Base-by-base conservation (phyloP, 345 rosid species). In the Hypericum androsaemum region DNA sequence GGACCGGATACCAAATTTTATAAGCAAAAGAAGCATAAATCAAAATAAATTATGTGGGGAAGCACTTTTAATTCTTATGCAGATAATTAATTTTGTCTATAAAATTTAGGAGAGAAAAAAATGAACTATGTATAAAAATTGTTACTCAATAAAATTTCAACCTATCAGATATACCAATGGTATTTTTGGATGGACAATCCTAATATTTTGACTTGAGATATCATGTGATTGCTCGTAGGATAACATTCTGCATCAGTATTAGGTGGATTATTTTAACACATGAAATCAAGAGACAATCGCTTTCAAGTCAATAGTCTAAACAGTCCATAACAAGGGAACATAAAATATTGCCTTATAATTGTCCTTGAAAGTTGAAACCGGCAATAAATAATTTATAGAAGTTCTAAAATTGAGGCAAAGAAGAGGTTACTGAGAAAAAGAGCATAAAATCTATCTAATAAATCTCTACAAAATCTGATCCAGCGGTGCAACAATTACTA, bases 401-500 rank as follows among this genome's bases (percentile, higher is more conserved):
- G 47, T 60, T 63, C 37, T 22, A 22, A 58, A 54, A 56, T 48
- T 36, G 55, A 57, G 37, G 63, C 49, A 43, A 52, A 58, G 41
- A 44, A 42, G 70, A 48, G 41, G 58, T 49, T 6, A 58, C 45
- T 46, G 53, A 32, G 54, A 62, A 22, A 56, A 59, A 40, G 60
- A 67, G 79, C 75, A 82, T 70, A 78, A 80, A 80, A 83, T 84
- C 84, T 82, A 65, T 71, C 60, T 51, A 73, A 15, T 72, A 80
- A 85, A 82, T 85, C 89, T 76, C 71, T 46, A 68, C 72, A 74
- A 67, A 84, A 84, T 92, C 89, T 69, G 82, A 79, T 82, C 85
- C 98, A 87, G 94, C 92, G 77, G 81, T 67, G 92, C 98, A 84
- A 78, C 76, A 68, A 77, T 84, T 73, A 73, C 71, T 73, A 39